Conservation (phyloP, 768 basidiomycete species). For the Amanita pallidorosea region DNA sequence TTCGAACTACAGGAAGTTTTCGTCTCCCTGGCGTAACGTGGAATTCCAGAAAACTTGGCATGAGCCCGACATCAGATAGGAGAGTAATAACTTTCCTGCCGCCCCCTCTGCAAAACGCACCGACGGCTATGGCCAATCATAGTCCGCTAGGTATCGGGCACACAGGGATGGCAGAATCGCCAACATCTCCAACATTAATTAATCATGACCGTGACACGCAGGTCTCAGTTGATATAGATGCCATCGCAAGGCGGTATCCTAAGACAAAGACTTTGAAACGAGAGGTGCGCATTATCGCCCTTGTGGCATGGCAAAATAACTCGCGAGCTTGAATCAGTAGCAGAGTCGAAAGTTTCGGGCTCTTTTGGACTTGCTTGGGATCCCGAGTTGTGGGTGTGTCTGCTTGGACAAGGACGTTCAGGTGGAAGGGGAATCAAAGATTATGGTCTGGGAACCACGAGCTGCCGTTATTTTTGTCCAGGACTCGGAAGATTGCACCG, state of each 20-base stretch:
- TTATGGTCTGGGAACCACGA: conserved; percentile 2
- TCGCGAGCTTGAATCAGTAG: conserved; percentile 1
- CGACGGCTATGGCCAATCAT: background rate
- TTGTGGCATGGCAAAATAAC: background rate
- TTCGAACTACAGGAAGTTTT: background rate
- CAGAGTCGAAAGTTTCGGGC: background rate
- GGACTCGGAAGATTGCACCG: background rate
- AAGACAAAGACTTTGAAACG: background rate
- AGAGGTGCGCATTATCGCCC: background rate
- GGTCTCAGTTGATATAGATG: background rate
- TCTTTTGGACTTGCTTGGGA: conserved; percentile 1
- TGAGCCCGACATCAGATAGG: background rate
- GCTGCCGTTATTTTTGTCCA: background rate
- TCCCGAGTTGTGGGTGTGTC: conserved; percentile 3
- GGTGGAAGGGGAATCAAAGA: background rate
- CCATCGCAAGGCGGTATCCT: conserved; percentile 1
- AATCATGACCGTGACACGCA: background rate
- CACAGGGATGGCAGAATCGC: background rate
- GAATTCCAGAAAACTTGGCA: background rate
- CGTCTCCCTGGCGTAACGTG: background rate
- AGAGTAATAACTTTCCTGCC: conserved; percentile 5
- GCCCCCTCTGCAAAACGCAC: background rate
- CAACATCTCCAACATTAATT: background rate
- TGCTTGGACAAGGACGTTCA: background rate
- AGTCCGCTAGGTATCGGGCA: background rate